A percentile compares a stretch with the other conserved stretches of the same genome.
Evolutionary conservation across 345 rosid species (phyloP).

Genomic region (Mangifera indica): DNA sequence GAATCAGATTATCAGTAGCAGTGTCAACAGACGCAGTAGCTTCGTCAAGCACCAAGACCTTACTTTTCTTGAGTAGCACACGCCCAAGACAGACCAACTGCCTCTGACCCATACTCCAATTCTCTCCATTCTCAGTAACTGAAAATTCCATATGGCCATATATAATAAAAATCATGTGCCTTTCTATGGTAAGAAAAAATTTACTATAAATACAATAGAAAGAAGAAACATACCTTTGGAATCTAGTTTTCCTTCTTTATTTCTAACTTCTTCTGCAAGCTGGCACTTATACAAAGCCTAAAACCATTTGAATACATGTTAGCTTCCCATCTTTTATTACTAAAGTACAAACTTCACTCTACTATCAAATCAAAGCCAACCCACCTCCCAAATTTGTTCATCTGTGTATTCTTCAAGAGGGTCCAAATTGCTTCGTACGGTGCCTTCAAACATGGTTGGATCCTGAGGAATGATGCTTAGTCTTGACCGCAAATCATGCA

Average conservation of each 20-base stretch:
- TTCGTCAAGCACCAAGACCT: slow-evolving; percentile 25
- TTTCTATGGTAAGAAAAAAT: neutral
- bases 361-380: neutral
- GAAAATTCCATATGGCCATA: neutral
- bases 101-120: slow-evolving; percentile 24
- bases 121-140: slow-evolving; percentile 19
- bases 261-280: slow-evolving; percentile 54
- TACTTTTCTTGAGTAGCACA: slow-evolving; percentile 25
- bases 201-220: neutral
- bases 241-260: slow-evolving; percentile 52
- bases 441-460: slow-evolving; percentile 12
- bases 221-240: slow-evolving; percentile 37
- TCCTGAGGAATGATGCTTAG: slow-evolving; percentile 12
- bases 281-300: slow-evolving; percentile 65
- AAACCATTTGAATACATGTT: neutral
- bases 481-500: slow-evolving; percentile 8
- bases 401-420: slow-evolving; percentile 9
- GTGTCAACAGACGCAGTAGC: slow-evolving; percentile 19
- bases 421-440: slow-evolving; percentile 1
- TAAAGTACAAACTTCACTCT: neutral
- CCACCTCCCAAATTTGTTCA: slow-evolving; percentile 10
- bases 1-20: slow-evolving; percentile 18
- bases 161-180: neutral
- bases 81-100: slow-evolving; percentile 18
- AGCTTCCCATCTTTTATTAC: neutral